A percentile compares a stretch with the other conserved stretches of the same genome.
phyloP scores from a whole-genome alignment of 208 protist species.

The Herpetomonas tarakana region DNA sequence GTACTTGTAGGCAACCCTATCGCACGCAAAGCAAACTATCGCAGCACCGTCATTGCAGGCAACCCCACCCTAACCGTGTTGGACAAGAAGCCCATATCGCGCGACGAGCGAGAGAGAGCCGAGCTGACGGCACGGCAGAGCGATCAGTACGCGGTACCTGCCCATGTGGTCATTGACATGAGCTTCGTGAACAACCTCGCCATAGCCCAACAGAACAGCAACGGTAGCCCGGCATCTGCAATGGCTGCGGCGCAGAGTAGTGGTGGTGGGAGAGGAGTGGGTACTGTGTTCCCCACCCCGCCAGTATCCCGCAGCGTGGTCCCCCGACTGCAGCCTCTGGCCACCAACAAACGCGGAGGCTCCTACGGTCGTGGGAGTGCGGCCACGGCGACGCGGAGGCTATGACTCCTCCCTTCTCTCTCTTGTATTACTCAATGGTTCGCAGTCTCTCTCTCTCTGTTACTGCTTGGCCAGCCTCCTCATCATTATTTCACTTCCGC shows the following conservation, averaged over 20 bases:
- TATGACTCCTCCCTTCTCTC: neutral
- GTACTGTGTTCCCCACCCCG: neutral
- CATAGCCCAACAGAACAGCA: neutral
- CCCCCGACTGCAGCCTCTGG: slow-evolving; percentile 1
- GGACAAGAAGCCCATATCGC: slow-evolving; percentile 53
- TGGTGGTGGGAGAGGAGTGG: neutral
- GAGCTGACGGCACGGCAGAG: slow-evolving; percentile 24
- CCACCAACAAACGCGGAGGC: slow-evolving; percentile 1
- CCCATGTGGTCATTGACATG: slow-evolving; percentile 79
- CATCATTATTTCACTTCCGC: neutral
- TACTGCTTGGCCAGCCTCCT: neutral
- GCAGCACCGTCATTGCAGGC: slow-evolving; percentile 34
- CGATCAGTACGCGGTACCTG: slow-evolving; percentile 45
- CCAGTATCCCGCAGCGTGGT: neutral
- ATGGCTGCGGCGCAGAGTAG: neutral
- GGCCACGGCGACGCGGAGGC: neutral
- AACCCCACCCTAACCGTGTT: slow-evolving; percentile 43
- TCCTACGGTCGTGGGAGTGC: slow-evolving; percentile 1
- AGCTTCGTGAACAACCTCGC: slow-evolving; percentile 20
- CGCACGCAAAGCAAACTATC: slow-evolving; percentile 79
- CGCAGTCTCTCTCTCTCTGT: neutral
- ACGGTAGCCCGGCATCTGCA: neutral
- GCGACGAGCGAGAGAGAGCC: slow-evolving; percentile 74
- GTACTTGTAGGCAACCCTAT: slow-evolving; percentile 71
- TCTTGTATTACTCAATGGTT: neutral